A percentile compares a stretch with the other conserved stretches of the same genome.
phyloP scores from a whole-genome alignment of 352 stramenopile species.

The Saprolegnia parasitica region DNA sequence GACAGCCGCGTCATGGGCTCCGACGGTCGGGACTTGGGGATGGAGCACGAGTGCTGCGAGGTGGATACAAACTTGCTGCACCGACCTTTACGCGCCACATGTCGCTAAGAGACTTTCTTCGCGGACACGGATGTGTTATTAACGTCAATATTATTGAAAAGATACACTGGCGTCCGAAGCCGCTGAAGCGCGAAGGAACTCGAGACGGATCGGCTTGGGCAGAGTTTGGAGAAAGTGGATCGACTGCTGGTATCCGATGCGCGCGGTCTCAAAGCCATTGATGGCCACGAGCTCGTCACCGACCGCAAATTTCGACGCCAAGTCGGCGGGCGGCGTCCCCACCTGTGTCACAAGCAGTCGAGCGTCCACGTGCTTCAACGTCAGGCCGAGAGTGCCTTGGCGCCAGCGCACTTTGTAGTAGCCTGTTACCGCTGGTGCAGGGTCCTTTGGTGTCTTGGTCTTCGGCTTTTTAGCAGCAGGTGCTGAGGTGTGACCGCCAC shows the following conservation, averaged over 20 bases:
- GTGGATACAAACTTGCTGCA: too few species aligned
- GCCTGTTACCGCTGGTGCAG: slow-evolving; percentile 53
- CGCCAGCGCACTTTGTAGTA: slow-evolving; percentile 46
- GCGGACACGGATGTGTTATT: too few species aligned
- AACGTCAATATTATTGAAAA: background rate
- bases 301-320: slow-evolving; percentile 55
- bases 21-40: background rate
- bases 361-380: slow-evolving; percentile 71
- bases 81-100: too few species aligned
- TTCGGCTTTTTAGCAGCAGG: background rate
- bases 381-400: slow-evolving; percentile 68
- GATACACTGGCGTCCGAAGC: too few species aligned
- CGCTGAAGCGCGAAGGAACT: slow-evolving; percentile 41
- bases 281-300: slow-evolving; percentile 78
- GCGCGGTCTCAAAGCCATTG: slow-evolving; percentile 55
- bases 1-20: background rate
- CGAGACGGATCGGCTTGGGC: slow-evolving; percentile 73
- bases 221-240: slow-evolving; percentile 77
- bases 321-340: slow-evolving; percentile 55
- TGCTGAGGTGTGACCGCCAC: background rate
- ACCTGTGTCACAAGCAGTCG: slow-evolving; percentile 74
- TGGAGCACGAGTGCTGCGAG: background rate
- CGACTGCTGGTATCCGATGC: slow-evolving; percentile 60
- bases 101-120: too few species aligned
- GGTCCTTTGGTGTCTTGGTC: slow-evolving; percentile 23